Evolutionary conservation across 2,329 filamentous ascomycete species (phyloP).

Genomic region (Domatiomyces catenatus): DNA sequence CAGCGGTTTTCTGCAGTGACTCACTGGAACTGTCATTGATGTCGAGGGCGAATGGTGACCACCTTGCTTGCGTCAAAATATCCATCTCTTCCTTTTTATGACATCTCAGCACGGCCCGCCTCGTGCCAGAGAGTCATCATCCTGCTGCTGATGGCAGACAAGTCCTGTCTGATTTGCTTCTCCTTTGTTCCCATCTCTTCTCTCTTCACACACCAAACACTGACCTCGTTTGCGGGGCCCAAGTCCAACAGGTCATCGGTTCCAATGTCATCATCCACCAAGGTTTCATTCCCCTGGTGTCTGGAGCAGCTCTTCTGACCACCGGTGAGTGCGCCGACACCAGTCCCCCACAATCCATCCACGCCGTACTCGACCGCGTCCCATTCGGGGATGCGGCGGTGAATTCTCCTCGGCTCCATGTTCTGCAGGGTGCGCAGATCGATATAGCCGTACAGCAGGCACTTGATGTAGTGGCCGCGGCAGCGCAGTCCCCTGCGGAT

Average conservation of each 20-base stretch:
- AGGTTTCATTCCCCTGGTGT: background rate
- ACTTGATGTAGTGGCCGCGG: constrained; percentile 10
- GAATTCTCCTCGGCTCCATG: constrained; percentile 32
- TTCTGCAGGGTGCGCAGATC: constrained; percentile 38
- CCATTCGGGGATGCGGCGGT: constrained; percentile 7
- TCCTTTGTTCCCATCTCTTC: background rate
- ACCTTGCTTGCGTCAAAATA: background rate
- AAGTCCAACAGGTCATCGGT: background rate
- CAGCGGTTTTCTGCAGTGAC: constrained; percentile 30
- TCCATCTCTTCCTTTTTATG: too few species aligned
- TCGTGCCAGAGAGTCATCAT: background rate
- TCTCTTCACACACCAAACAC: background rate
- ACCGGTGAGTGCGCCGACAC: background rate
- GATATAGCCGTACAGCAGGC: constrained; percentile 42
- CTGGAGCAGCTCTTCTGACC: background rate
- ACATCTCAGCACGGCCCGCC: background rate
- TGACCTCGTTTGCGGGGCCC: background rate
- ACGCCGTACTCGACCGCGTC: constrained; percentile 13
- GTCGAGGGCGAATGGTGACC: constrained; percentile 24
- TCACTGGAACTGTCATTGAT: constrained; percentile 22
- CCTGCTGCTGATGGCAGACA: background rate
- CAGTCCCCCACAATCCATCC: constrained; percentile 4
- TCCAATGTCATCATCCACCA: background rate
- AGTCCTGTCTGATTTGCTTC: background rate
- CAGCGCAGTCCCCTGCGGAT: constrained; percentile 13